These are phyloP conservation scores for Gentiana macrophylla DNA, from an alignment of 257 asterid species.

Conservation along the genomic window DNA sequence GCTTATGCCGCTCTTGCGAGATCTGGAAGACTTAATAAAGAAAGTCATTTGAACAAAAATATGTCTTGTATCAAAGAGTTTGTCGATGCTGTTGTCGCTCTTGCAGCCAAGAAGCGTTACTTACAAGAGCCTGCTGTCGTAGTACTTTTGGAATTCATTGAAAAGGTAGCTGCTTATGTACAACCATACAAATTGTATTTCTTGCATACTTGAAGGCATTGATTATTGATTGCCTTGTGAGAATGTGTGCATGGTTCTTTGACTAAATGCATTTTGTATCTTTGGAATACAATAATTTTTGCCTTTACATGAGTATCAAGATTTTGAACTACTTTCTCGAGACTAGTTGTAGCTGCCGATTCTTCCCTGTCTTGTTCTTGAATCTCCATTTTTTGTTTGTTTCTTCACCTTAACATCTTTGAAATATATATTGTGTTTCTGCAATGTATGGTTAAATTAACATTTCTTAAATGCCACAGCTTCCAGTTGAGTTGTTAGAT, in stretches of 20 bases:
- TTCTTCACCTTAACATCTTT: slow-evolving; percentile 3
- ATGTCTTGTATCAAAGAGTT: slow-evolving; percentile 55
- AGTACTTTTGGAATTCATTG: slow-evolving; percentile 68
- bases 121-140: slow-evolving; percentile 87
- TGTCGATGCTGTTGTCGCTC: slow-evolving; percentile 44
- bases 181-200: not conserved
- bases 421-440: not conserved
- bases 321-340: no score
- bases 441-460: slow-evolving; percentile 12
- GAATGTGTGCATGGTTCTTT: no score
- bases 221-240: not conserved
- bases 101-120: slow-evolving; percentile 79
- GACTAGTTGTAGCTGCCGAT: no score
- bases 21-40: slow-evolving; percentile 77
- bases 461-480: slow-evolving; percentile 30
- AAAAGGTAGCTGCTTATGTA: slow-evolving; percentile 39
- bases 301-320: no score
- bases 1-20: slow-evolving; percentile 94
- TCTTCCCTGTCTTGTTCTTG: no score
- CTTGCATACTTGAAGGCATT: not conserved
- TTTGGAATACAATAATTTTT: no score
- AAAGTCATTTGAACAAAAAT: slow-evolving; percentile 38
- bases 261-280: no score
- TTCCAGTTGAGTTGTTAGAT: slow-evolving; percentile 44
- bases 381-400: not conserved